phyloP scores from a whole-genome alignment of 1,284 basidiomycete genomes.

The Pseudozyma sp. region DNA sequence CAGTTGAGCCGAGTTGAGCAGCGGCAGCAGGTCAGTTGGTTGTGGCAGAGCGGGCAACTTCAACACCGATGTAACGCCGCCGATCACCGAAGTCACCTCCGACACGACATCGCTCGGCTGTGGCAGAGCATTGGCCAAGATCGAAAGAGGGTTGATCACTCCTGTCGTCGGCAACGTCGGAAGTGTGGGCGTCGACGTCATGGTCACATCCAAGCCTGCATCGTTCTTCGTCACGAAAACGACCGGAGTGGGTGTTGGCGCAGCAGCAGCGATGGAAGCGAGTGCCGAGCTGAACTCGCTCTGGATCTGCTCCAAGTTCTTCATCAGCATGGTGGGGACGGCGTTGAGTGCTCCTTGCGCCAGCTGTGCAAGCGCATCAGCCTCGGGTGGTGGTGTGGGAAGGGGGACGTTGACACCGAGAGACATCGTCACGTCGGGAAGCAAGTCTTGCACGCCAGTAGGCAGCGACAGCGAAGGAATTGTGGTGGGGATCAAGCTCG shows the following conservation, averaged over 20 bases:
- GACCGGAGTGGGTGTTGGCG: slow-evolving; percentile 7
- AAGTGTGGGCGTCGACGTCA: slow-evolving; percentile 16
- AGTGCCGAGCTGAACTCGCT: slow-evolving; percentile 20
- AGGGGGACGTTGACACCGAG: slow-evolving; percentile 6
- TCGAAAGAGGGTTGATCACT: slow-evolving; percentile 33
- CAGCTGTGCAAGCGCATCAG: slow-evolving; percentile 12
- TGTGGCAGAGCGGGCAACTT: slow-evolving; percentile 16
- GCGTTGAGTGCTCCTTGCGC: slow-evolving; percentile 22
- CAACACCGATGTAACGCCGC: slow-evolving; percentile 25
- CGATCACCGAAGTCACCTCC: slow-evolving; percentile 29
- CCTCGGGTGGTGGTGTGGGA: slow-evolving; percentile 9
- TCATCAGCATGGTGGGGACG: slow-evolving; percentile 25
- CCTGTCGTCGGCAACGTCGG: slow-evolving; percentile 19
- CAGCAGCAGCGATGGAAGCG: slow-evolving; percentile 13
- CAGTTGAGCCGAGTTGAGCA: slow-evolving; percentile 25
- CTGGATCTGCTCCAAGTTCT: slow-evolving; percentile 23
- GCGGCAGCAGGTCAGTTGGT: slow-evolving; percentile 30
- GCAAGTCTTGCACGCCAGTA: slow-evolving; percentile 1
- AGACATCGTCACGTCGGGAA: slow-evolving; percentile 8
- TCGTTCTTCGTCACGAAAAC: slow-evolving; percentile 16
- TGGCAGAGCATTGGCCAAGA: slow-evolving; percentile 24
- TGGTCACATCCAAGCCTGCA: slow-evolving; percentile 22
- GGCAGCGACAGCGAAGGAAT: slow-evolving; percentile 26
- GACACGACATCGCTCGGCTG: slow-evolving; percentile 20
- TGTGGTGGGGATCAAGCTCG: slow-evolving; percentile 33